Conservation (phyloP, 768 basidiomycete genomes). For the Amylocystis lapponica region DNA sequence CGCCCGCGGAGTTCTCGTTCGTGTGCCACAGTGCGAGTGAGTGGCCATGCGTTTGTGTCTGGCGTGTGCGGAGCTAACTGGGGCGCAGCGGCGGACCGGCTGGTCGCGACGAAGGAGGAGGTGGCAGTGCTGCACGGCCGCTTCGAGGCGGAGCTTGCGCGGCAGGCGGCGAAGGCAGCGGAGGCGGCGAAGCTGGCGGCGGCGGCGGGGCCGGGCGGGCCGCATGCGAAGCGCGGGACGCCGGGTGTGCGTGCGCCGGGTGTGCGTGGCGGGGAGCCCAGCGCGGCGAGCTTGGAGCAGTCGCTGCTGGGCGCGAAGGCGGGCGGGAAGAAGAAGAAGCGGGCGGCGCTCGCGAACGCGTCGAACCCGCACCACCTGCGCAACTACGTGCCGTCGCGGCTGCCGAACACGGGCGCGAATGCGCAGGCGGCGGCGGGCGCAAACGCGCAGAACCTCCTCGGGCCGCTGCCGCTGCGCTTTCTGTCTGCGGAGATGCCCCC, state of each 20-base stretch:
- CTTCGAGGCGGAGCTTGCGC: conserved; percentile 69
- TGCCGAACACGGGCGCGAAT: conserved; percentile 42
- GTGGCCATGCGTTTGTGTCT: conserved; percentile 31
- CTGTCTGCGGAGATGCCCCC: conserved; percentile 63
- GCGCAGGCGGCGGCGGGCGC: conserved; percentile 34
- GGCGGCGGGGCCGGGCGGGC: conserved; percentile 29
- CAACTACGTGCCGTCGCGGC: conserved; percentile 87
- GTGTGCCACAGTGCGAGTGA: conserved; percentile 63
- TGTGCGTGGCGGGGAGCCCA: conserved; percentile 26
- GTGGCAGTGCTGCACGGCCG: conserved; percentile 56
- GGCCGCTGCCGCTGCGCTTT: conserved; percentile 60
- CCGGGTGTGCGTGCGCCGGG: conserved; percentile 28
- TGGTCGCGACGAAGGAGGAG: conserved; percentile 63
- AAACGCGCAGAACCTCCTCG: conserved; percentile 44
- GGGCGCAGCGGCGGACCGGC: conserved; percentile 62
- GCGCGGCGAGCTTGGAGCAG: conserved; percentile 35
- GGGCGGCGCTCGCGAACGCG: conserved; percentile 84
- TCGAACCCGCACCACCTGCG: conserved; percentile 93
- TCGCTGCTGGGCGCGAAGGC: conserved; percentile 18
- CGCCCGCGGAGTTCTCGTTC: conserved; percentile 54
- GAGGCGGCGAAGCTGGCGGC: conserved; percentile 47
- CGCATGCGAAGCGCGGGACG: conserved; percentile 31
- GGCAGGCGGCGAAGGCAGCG: conserved; percentile 55
- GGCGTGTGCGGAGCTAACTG: conserved; percentile 12
- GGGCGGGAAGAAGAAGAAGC: conserved; percentile 85